These are phyloP conservation scores for Gelatoporia subvermispora DNA, from an alignment of 768 basidiomycete species.

Conservation along the genomic window DNA sequence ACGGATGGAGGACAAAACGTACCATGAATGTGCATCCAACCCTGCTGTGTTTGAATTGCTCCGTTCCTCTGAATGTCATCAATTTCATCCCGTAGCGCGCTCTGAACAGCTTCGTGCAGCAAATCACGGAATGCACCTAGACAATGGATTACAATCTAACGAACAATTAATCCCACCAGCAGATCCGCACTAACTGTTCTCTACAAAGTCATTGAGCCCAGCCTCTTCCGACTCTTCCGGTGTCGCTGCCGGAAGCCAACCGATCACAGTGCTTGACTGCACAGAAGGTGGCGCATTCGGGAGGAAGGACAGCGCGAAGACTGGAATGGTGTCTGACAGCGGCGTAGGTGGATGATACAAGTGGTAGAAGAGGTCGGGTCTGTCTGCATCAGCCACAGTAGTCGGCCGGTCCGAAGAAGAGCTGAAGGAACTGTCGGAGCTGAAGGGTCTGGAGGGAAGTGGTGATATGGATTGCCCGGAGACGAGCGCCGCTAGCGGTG, in stretches of 20 bases:
- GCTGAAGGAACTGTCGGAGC: too few species aligned
- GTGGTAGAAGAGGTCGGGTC: constrained; percentile 71
- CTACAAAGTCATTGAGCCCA: constrained; percentile 64
- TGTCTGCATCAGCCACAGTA: constrained; percentile 43
- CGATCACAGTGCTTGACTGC: constrained; percentile 53
- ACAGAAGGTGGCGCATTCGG: constrained; percentile 36
- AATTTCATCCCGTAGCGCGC: constrained; percentile 38
- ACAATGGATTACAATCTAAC: background rate
- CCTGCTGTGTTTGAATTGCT: constrained; percentile 59
- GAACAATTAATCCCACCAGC: background rate
- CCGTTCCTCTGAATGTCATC: constrained; percentile 65
- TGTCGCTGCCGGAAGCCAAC: constrained; percentile 63
- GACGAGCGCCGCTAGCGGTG: too few species aligned
- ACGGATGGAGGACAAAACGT: too few species aligned
- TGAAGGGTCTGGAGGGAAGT: too few species aligned
- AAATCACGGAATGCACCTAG: constrained; percentile 56
- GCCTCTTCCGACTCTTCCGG: constrained; percentile 39
- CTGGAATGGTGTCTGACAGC: constrained; percentile 38
- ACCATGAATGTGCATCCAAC: constrained; percentile 88
- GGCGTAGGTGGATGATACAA: constrained; percentile 48
- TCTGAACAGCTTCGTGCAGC: constrained; percentile 55
- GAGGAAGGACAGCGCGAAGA: constrained; percentile 66
- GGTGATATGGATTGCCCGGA: too few species aligned
- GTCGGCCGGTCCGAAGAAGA: too few species aligned
- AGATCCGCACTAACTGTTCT: constrained; percentile 51